phyloP scores from a whole-genome alignment of 805 yeast genomes.

The Candida boleticola region DNA sequence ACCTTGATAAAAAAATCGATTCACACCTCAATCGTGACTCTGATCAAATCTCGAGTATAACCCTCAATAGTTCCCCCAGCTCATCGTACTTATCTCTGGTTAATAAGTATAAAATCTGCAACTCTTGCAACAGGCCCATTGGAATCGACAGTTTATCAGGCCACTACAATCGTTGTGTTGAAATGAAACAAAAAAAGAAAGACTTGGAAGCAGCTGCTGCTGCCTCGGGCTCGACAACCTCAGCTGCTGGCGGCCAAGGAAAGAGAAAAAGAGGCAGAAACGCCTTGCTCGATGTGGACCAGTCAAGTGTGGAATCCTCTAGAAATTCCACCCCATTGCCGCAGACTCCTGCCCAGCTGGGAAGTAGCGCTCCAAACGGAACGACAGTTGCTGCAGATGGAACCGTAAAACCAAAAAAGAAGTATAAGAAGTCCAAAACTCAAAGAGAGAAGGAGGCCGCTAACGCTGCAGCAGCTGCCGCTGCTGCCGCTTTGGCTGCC shows the following conservation, averaged over 20 bases:
- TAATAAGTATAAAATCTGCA: constrained; percentile 37
- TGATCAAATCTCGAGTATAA: constrained; percentile 14
- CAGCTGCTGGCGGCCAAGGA: constrained; percentile 8
- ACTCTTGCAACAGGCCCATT: constrained; percentile 38
- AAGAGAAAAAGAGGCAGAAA: constrained; percentile 30
- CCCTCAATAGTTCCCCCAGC: constrained; percentile 20
- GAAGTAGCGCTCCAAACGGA: constrained; percentile 11
- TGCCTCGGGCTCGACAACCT: constrained; percentile 10
- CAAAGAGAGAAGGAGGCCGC: constrained; percentile 47
- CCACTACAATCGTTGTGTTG: constrained; percentile 36
- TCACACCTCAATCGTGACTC: constrained; percentile 23
- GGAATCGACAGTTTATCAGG: constrained; percentile 31
- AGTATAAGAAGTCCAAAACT: constrained; percentile 42
- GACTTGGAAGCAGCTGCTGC: constrained; percentile 15
- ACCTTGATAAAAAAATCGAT: constrained; percentile 37
- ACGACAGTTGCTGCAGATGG: constrained; percentile 11
- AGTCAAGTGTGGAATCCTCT: constrained; percentile 39
- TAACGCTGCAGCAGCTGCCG: constrained; percentile 46
- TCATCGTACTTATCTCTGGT: constrained; percentile 31
- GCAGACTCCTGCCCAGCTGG: constrained; percentile 13
- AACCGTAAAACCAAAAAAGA: constrained; percentile 35
- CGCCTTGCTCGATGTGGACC: constrained; percentile 29
- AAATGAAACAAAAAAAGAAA: constrained; percentile 35
- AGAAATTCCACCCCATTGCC: constrained; percentile 39
- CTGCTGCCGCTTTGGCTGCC: constrained; percentile 31